Percentiles rank a stretch among this genome's conserved stretches.
Conservation (phyloP, 140 eudicot species). For the Flaveria floridana region DNA sequence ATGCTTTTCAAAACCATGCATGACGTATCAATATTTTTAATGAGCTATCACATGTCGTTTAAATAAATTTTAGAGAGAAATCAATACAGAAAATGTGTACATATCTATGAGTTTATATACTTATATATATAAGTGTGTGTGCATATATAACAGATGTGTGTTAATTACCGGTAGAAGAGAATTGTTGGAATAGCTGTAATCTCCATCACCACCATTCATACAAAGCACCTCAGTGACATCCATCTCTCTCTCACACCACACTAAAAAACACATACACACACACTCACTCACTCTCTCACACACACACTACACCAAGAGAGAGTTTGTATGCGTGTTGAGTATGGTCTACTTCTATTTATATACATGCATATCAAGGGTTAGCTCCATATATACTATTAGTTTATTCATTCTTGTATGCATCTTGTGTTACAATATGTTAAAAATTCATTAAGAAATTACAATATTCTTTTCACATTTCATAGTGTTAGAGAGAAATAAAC, state of each 20-base stretch:
- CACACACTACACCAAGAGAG: background rate
- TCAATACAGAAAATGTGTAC: no score
- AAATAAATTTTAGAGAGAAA: no score
- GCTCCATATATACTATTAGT: background rate
- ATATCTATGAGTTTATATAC: no score
- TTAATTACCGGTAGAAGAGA: constrained; percentile 37
- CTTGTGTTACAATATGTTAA: background rate
- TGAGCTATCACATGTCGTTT: no score
- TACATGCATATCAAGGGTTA: background rate
- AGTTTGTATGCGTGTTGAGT: background rate
- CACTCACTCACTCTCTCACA: no score
- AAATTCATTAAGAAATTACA: background rate
- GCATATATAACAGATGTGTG: background rate
- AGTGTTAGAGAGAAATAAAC: background rate
- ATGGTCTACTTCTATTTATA: background rate
- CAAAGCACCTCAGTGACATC: constrained; percentile 39
- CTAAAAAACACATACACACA: no score
- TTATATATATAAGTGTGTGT: background rate
- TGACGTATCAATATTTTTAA: background rate
- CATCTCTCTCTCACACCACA: constrained; percentile 21
- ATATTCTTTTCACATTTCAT: background rate
- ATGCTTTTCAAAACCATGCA: background rate
- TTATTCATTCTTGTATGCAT: no score
- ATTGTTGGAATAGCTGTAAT: constrained; percentile 49
- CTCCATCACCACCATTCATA: constrained; percentile 53